A percentile compares a stretch with the other conserved stretches of the same genome.
These are phyloP conservation scores for Colletotrichum echinochloae DNA, from an alignment of 2,329 filamentous ascomycete species.

Conservation along the genomic window DNA sequence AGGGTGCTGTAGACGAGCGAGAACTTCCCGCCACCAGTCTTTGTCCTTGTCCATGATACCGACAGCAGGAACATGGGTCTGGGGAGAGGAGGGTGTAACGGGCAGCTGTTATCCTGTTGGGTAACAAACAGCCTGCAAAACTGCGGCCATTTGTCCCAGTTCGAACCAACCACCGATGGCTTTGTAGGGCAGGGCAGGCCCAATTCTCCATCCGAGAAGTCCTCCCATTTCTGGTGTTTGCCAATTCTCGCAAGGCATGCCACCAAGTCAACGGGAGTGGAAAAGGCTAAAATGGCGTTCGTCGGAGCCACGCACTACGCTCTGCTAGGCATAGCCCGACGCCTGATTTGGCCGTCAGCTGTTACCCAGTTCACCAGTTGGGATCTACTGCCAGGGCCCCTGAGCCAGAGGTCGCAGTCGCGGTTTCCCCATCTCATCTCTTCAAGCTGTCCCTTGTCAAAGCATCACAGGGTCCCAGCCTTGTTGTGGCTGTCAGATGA, in stretches of 20 bases:
- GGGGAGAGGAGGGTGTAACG: slow-evolving; percentile 25
- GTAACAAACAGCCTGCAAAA: slow-evolving; percentile 43
- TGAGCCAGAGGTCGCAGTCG: slow-evolving; percentile 7
- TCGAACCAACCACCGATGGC: slow-evolving; percentile 24
- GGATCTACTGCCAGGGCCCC: slow-evolving; percentile 35
- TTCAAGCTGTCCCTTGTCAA: not conserved
- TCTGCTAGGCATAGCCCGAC: slow-evolving; percentile 35
- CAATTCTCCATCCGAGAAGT: slow-evolving; percentile 20
- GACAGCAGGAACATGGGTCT: slow-evolving; percentile 28
- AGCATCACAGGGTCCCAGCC: not conserved
- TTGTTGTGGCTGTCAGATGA: not conserved
- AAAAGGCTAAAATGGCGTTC: slow-evolving; percentile 38
- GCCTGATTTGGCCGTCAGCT: slow-evolving; percentile 28
- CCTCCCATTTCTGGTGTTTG: slow-evolving; percentile 21
- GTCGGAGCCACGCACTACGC: slow-evolving; percentile 24
- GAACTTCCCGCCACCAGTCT: slow-evolving; percentile 11
- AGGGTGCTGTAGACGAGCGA: not conserved
- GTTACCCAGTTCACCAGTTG: slow-evolving; percentile 33
- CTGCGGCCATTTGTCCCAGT: slow-evolving; percentile 31
- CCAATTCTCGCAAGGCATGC: not conserved
- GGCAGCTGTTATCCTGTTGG: slow-evolving; percentile 34
- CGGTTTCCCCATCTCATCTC: not conserved
- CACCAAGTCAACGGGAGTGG: slow-evolving; percentile 30
- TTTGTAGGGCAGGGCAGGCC: slow-evolving; percentile 26
- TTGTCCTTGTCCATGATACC: slow-evolving; percentile 28